Conservation (phyloP, 2,329 filamentous ascomycete genomes). For the Metarhizium sp. region DNA sequence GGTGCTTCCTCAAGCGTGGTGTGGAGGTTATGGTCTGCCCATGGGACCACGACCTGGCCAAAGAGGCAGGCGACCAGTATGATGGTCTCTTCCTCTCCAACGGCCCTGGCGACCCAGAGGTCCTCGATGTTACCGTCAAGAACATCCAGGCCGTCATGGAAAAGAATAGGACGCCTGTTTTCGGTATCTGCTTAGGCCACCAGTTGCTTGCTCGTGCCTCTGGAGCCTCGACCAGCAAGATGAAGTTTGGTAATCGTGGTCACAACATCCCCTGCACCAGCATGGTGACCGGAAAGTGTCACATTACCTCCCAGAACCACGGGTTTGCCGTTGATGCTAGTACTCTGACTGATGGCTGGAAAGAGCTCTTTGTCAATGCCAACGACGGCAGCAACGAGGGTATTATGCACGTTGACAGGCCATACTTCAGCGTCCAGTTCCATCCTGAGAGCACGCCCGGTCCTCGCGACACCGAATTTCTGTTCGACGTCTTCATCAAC, state of each 20-base stretch:
- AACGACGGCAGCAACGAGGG: slow-evolving; percentile 98
- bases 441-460: slow-evolving; percentile 96
- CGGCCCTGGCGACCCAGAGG: slow-evolving; percentile 88
- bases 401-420: slow-evolving; percentile 76
- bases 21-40: slow-evolving; percentile 92
- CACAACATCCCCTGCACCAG: slow-evolving; percentile 98
- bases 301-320: slow-evolving; percentile 99
- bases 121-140: slow-evolving; percentile 69
- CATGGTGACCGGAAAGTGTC: slow-evolving; percentile 89
- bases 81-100: slow-evolving; percentile 98
- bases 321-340: slow-evolving; percentile 84
- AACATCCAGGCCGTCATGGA: slow-evolving; percentile 69
- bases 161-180: slow-evolving; percentile 76
- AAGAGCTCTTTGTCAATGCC: slow-evolving; percentile 93
- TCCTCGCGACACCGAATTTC: slow-evolving; percentile 87
- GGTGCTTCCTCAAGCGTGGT: slow-evolving; percentile 83
- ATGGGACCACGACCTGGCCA: slow-evolving; percentile 88
- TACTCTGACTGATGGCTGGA: slow-evolving; percentile 70
- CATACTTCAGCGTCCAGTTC: slow-evolving; percentile 99
- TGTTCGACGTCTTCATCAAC: slow-evolving; percentile 94
- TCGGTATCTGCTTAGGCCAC: slow-evolving; percentile 93
- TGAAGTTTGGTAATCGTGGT: slow-evolving; percentile 99
- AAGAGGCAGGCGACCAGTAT: slow-evolving; percentile 70
- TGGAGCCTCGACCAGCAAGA: slow-evolving; percentile 79
- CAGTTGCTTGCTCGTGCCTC: slow-evolving; percentile 84